A percentile compares a stretch with the other conserved stretches of the same genome.
These are phyloP conservation scores for Chalciporus chontae DNA, from an alignment of 768 basidiomycete species.

Conservation along the genomic window DNA sequence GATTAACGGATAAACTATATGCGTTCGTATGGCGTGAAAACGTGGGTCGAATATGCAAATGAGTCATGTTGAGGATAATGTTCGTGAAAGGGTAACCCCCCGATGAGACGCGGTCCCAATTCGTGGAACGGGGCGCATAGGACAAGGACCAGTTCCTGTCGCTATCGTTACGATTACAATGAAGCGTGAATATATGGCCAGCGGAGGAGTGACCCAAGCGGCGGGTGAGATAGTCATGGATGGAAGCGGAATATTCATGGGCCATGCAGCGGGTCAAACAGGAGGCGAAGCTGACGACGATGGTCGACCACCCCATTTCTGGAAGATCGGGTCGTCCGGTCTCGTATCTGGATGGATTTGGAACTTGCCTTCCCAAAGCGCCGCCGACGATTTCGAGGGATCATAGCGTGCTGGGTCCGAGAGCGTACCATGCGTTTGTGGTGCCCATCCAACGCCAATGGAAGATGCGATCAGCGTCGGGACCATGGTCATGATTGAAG, in stretches of 20 bases:
- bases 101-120: background rate
- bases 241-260: background rate
- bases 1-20: slow-evolving; percentile 24
- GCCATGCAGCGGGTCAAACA: slow-evolving; percentile 9
- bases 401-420: slow-evolving; percentile 75
- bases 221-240: background rate
- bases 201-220: background rate
- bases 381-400: slow-evolving; percentile 78
- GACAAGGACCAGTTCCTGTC: slow-evolving; percentile 11
- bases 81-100: background rate
- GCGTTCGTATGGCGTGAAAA: slow-evolving; percentile 5
- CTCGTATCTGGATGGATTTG: slow-evolving; percentile 87
- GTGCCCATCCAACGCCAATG: slow-evolving; percentile 63
- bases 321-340: slow-evolving; percentile 52
- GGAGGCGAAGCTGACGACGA: slow-evolving; percentile 14
- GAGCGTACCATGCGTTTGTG: slow-evolving; percentile 52
- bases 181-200: slow-evolving; percentile 10
- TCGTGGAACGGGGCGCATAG: background rate
- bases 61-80: background rate
- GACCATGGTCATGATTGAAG: slow-evolving; percentile 73
- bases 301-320: slow-evolving; percentile 28
- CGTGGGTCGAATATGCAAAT: background rate
- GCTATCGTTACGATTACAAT: slow-evolving; percentile 7
- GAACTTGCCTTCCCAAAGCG: slow-evolving; percentile 80
- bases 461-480: slow-evolving; percentile 72